Base-by-base conservation (phyloP, 257 asterid genomes). In the Misopates orontium region DNA sequence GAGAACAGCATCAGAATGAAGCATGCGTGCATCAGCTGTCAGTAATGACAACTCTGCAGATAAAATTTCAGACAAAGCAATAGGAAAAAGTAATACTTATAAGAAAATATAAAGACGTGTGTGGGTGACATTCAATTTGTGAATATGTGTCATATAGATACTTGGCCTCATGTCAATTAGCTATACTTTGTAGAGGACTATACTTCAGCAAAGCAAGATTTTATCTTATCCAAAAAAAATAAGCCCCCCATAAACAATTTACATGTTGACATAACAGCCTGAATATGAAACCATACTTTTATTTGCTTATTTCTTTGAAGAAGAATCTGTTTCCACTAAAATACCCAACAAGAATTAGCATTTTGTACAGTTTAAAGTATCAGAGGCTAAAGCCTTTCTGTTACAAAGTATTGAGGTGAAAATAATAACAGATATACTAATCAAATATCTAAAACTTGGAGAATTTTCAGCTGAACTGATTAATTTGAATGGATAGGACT, bases 1-100 rank as follows among this genome's bases (percentile, higher is more conserved):
- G 74, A 54, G 50, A 50, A 73, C 47, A 56, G 10, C 20, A n/a
- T 62, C 68, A 42, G 52, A 41, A n/a, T n/a, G 50, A 77, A 54
- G 63, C n/a, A 71, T 62, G 28, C 58, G 20, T 70, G 53, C n/a
- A 63, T 53, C 59, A 45, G 16, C 53, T 55, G 57, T 62, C 60
- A 39, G 18, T 65, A 59, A 67, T 67, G 77, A 60, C 41, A 71
- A 32, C 49, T 49, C 67, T 39, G 18, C 56, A 56, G 55, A 25
- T 64, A 52, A 68, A 69, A 51, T n/a, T 47, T 8, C 68, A 32
- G 62, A 62, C 19, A 23, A 64, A 54, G 42, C 64, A 57, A 64
- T 64, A 53, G 67, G 12, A 40, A 66, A 71, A 67, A 17, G 17
- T 15, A 28, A 36, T 49, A 22, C 39, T 54, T 47, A 62, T 58